Evolutionary conservation across 2,329 filamentous ascomycete species (phyloP).

Genomic region (Ophiostoma perfectum): DNA sequence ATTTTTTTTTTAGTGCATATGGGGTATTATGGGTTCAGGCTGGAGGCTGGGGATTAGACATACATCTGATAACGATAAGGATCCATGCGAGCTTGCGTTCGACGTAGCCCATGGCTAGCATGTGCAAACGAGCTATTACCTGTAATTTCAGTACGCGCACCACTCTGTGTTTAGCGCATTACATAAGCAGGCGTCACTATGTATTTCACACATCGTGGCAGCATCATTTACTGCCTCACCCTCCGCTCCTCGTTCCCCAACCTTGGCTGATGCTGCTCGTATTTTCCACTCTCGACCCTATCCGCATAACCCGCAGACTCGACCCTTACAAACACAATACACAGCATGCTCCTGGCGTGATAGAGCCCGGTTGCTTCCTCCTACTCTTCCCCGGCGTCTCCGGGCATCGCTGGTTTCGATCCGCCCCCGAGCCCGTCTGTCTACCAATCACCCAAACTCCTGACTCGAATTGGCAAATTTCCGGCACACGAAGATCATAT

Average conservation of each 20-base stretch:
- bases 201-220: neutral
- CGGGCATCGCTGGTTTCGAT: constrained; percentile 5
- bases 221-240: constrained; percentile 9
- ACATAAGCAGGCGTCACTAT: constrained; percentile 5
- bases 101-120: neutral
- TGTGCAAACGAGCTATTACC: neutral
- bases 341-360: neutral
- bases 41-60: neutral
- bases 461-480: neutral
- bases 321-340: neutral
- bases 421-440: neutral
- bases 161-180: neutral
- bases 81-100: constrained; percentile 9
- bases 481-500: neutral
- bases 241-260: neutral
- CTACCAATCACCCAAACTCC: neutral
- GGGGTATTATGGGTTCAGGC: neutral
- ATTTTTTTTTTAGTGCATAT: constrained; percentile 9
- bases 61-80: constrained; percentile 19
- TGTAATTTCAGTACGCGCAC: neutral
- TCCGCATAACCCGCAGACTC: too few species aligned
- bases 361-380: neutral
- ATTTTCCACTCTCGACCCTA: neutral
- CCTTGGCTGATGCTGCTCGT: neutral
- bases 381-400: neutral